These are phyloP conservation scores for Phlebiopsis gigantea DNA, from an alignment of 768 basidiomycete species.

Conservation along the genomic window DNA sequence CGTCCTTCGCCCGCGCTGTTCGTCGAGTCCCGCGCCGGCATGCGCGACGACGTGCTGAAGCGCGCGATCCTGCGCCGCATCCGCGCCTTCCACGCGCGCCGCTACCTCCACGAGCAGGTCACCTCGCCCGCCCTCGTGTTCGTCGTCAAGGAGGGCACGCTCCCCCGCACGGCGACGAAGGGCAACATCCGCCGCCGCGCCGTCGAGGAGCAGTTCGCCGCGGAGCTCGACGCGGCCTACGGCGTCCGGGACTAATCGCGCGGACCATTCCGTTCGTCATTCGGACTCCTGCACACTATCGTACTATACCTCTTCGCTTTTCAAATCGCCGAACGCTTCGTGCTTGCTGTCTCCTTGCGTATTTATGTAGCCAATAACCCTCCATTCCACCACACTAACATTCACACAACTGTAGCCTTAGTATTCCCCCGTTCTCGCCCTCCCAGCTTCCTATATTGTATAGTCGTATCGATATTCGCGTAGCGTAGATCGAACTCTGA, in stretches of 20 bases:
- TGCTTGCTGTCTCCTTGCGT: neutral
- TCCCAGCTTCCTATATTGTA: neutral
- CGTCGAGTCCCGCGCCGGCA: constrained; percentile 47
- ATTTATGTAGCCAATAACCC: neutral
- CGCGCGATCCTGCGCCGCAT: constrained; percentile 70
- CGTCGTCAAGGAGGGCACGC: constrained; percentile 56
- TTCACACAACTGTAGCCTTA: neutral
- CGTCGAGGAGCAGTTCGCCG: constrained; percentile 61
- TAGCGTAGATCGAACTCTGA: neutral
- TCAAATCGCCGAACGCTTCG: too few species aligned
- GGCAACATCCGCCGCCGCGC: constrained; percentile 76
- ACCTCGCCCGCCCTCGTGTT: constrained; percentile 58
- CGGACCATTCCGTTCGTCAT: neutral
- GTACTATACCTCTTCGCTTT: too few species aligned
- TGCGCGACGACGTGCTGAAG: constrained; percentile 55
- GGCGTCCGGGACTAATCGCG: neutral
- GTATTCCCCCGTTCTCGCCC: neutral
- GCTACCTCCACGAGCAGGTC: constrained; percentile 79
- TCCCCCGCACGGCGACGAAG: constrained; percentile 77
- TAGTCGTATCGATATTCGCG: neutral
- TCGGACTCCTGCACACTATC: neutral
- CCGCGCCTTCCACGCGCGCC: constrained; percentile 64
- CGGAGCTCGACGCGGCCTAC: constrained; percentile 40
- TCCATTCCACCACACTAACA: neutral
- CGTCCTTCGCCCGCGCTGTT: constrained; percentile 75